Conservation (phyloP, 2,329 filamentous ascomycete genomes). For the Septoria petroselini region DNA sequence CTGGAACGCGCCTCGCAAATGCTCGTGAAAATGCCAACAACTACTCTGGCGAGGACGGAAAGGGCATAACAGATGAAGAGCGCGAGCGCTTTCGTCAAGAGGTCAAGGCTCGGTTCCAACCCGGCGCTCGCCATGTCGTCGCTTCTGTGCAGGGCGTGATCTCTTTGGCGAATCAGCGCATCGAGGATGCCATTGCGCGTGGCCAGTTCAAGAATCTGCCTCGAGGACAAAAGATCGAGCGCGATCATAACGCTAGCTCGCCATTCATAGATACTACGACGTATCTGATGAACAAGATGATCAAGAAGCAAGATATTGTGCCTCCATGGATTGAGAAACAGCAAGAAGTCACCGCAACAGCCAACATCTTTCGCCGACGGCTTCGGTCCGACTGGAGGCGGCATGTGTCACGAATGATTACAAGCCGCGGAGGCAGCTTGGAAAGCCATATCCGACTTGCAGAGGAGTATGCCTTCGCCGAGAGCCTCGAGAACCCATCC, state of each 20-base stretch:
- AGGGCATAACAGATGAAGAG: conserved; percentile 65
- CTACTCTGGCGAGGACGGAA: conserved; percentile 53
- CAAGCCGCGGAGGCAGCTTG: conserved; percentile 71
- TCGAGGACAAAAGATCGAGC: conserved; percentile 72
- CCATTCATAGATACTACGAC: conserved; percentile 95
- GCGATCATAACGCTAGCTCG: conserved; percentile 77
- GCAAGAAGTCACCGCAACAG: conserved; percentile 73
- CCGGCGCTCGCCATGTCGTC: conserved; percentile 69
- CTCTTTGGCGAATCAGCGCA: conserved; percentile 82
- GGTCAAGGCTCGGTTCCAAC: conserved; percentile 75
- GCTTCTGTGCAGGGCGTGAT: conserved; percentile 74
- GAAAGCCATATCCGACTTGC: conserved; percentile 70
- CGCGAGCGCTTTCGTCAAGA: conserved; percentile 67
- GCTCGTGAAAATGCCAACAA: conserved; percentile 58
- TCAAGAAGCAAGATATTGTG: conserved; percentile 90
- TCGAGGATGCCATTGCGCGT: conserved; percentile 88
- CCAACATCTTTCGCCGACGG: conserved; percentile 67
- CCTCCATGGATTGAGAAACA: conserved; percentile 99
- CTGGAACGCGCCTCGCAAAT: conserved; percentile 53
- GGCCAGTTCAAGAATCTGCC: conserved; percentile 86
- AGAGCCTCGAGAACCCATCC: conserved; percentile 62
- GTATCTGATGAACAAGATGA: conserved; percentile 98
- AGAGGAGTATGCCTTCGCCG: conserved; percentile 70
- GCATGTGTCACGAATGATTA: conserved; percentile 74
- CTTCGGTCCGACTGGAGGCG: conserved; percentile 79